Base-by-base conservation (phyloP, 1,284 basidiomycete species). In the Cutaneotrichosporon cavernicola region DNA sequence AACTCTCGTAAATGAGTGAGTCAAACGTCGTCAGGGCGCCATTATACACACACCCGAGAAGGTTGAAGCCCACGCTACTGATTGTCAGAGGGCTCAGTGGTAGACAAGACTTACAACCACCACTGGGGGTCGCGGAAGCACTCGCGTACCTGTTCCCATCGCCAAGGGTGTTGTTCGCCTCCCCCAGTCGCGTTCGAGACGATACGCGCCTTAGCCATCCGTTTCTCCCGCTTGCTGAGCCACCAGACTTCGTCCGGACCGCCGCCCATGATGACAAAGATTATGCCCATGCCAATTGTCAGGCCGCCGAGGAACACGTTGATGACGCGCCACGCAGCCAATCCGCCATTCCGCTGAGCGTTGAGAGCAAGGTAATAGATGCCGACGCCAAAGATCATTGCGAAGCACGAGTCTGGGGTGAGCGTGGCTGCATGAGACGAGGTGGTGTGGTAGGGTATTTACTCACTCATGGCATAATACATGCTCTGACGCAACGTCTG, bases 241-340 rank as follows among this genome's bases (percentile, higher is more conserved):
- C 71, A 75, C 63, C 70, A 66, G 13, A 73, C 72, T 46, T 72
- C 69, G 32, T 68, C 59, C 1, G 72, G 72, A 0, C 70, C 73
- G 31, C 72, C 73, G 30, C 69, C 55, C 30, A 73, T 62, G 52
- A 72, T 53, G 56, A 70, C 58, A 51, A 72, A 66, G 47, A 72
- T 56, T 46, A 73, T 50, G 18, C 68, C 68, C 53, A 69, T 58
- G 46, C 65, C 65, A 51, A 73, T 49, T 13, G 73, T 75, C 9
- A 65, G 40, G 7, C 61, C 68, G 18, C 73, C 73, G 32, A 75
- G 70, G 69, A 75, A 75, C 53, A 70, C 68, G 64, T 72, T 71
- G 69, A 75, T 75, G 16, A 70, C 71, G 11, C 72, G 64, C 73
- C 73, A 75, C 2, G 68, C 73, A 7, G 71, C 70, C 2, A 71